These are phyloP conservation scores for Cyberlindnera mississippiensis DNA, from an alignment of 805 yeast genomes.

Conservation along the genomic window DNA sequence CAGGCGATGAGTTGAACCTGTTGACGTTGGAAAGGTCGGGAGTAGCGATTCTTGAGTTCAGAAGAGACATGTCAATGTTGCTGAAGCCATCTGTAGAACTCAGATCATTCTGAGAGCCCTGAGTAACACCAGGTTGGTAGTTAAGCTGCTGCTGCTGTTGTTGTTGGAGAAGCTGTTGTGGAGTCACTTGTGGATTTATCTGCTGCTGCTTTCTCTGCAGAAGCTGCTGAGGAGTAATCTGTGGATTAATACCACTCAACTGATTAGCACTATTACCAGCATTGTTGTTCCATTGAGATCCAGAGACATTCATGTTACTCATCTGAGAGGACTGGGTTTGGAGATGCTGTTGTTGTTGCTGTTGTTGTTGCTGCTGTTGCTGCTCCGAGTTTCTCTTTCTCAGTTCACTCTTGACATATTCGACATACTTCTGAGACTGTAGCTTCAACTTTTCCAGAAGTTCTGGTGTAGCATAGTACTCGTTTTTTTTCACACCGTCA, in stretches of 20 bases:
- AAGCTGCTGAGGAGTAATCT: conserved; percentile 28
- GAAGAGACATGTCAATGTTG: conserved; percentile 14
- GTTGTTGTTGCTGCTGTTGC: conserved; percentile 32
- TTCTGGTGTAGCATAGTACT: conserved; percentile 69
- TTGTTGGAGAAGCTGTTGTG: conserved; percentile 14
- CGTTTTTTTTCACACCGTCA: conserved; percentile 61
- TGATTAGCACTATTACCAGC: conserved; percentile 13
- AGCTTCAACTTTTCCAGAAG: conserved; percentile 63
- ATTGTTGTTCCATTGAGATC: conserved; percentile 16
- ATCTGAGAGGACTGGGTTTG: too few relatives aligned
- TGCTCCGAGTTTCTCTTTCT: conserved; percentile 29
- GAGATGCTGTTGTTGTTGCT: too few relatives aligned
- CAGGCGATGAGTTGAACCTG: conserved; percentile 17
- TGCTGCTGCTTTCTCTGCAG: conserved; percentile 21
- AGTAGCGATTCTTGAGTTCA: conserved; percentile 15
- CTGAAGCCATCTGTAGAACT: conserved; percentile 3
- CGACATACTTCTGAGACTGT: conserved; percentile 72
- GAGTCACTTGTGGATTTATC: conserved; percentile 18
- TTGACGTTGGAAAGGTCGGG: conserved; percentile 16
- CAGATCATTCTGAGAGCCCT: conserved; percentile 1
- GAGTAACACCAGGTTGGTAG: conserved; percentile 11
- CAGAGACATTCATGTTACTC: not conserved
- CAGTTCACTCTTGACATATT: conserved; percentile 65
- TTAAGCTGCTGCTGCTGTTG: conserved; percentile 15
- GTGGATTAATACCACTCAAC: conserved; percentile 17